phyloP scores from a whole-genome alignment of 305 asterid genomes.

The Stenogyne calaminthoides region DNA sequence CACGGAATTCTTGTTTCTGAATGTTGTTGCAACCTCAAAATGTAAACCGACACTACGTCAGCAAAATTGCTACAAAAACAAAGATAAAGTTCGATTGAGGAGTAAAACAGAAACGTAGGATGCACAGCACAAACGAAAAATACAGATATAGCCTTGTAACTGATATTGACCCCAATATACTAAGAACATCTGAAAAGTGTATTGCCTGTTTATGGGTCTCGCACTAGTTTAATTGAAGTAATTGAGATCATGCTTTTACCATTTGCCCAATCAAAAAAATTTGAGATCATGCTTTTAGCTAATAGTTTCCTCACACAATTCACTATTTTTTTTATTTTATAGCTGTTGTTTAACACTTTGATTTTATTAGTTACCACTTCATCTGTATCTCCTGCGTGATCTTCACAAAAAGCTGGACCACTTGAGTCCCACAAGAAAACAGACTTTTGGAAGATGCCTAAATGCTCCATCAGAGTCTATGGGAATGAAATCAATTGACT shows the following conservation, averaged over 20 bases:
- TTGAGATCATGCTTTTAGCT: conserved; percentile 27
- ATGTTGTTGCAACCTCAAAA: background rate
- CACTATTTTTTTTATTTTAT: too few species aligned
- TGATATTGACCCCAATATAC: background rate
- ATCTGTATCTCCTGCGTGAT: conserved; percentile 77
- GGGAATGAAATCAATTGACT: conserved; percentile 46
- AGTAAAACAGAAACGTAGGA: background rate
- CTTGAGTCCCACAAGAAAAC: conserved; percentile 58
- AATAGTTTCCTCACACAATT: background rate
- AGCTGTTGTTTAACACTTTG: conserved; percentile 23
- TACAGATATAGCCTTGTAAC: background rate
- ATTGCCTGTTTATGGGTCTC: background rate
- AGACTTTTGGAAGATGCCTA: conserved; percentile 39
- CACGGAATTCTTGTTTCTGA: background rate
- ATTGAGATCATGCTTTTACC: too few species aligned
- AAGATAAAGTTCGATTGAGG: background rate
- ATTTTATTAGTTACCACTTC: conserved; percentile 68
- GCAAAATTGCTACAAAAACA: background rate
- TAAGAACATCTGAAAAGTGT: conserved; percentile 11
- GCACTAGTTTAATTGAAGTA: conserved; percentile 1
- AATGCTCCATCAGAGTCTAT: conserved; percentile 44
- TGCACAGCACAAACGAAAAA: background rate
- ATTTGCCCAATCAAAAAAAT: too few species aligned
- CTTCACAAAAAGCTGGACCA: conserved; percentile 72
- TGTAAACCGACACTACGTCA: background rate